Base-by-base conservation (phyloP, 495 filamentous ascomycete genomes). In the Mytilinidion resinicola region DNA sequence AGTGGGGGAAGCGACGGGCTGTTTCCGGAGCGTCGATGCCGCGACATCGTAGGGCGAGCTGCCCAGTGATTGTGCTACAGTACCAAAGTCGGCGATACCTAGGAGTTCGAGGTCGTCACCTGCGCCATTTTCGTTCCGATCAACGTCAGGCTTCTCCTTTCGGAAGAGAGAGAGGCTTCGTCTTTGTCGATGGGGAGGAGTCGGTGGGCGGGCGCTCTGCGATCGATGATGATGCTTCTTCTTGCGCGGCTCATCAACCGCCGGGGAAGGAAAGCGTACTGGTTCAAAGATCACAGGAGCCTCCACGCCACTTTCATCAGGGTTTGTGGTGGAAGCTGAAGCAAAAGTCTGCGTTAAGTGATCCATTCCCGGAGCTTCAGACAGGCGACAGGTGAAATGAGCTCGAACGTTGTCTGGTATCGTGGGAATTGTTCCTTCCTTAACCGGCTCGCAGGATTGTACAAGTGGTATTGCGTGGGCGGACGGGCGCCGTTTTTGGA, bases 31-130 rank as follows among this genome's bases (percentile, higher is more conserved):
- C 20, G 19, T 36, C 10, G 51, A n/a, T 62, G 66, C 70, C 25
- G 76, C 72, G 41, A 72, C 64, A 48, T 78, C 76, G 57, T 77
- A 78, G 1, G 75, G 76, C 25, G 68, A 72, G 10, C 59, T 44
- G 35, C 76, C 75, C 3, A 77, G 59, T 0, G 70, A 66, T 12
- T 61, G 55, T 7, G 69, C 67, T 4, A 75, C 69, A 10, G 69
- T 74, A 8, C 67, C 71, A 51, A 75, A 70, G 46, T 77, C 73
- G 8, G 68, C 62, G 19, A 71, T 56, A 14, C 25, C 51, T 12
- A 60, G 57, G 46, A 49, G 19, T 1, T 52, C 50, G n/a, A 68
- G 47, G 0, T 57, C 60, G 15, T 53, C 52, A 14, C 57, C 55
- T 11, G 51, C 55, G 9, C 14, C 30, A 15, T 15, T 25, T 44